A percentile compares a stretch with the other conserved stretches of the same genome.
phyloP scores from a whole-genome alignment of 345 rosid genomes.

The Citrus unshiu region DNA sequence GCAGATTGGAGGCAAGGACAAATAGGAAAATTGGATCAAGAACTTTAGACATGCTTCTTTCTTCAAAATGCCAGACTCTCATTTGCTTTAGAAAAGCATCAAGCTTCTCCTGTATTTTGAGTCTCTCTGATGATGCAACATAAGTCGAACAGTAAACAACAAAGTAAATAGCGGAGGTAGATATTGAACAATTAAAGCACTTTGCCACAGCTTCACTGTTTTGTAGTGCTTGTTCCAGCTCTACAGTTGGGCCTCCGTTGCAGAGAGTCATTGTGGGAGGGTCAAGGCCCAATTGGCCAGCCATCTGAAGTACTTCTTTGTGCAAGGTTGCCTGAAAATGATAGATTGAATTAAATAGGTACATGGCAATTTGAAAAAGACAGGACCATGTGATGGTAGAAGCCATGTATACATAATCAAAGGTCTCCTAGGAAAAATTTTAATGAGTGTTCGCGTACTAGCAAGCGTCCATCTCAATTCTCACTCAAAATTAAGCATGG shows the following conservation, averaged over 20 bases:
- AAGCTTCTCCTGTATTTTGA: conserved; percentile 57
- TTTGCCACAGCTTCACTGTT: conserved; percentile 95
- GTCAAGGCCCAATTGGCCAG: conserved; percentile 94
- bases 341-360: neutral
- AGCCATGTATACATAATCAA: neutral
- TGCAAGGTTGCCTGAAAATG: conserved; percentile 80
- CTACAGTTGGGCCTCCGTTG: conserved; percentile 57
- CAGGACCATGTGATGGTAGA: neutral
- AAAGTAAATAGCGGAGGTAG: conserved; percentile 60
- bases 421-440: neutral
- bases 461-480: neutral
- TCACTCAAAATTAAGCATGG: neutral
- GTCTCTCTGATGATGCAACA: conserved; percentile 53
- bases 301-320: conserved; percentile 80
- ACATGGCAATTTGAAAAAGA: neutral
- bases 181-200: conserved; percentile 64
- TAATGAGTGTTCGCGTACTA: neutral
- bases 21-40: conserved; percentile 61
- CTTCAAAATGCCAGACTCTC: conserved; percentile 34
- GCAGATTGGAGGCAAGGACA: conserved; percentile 81
- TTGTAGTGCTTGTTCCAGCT: conserved; percentile 72
- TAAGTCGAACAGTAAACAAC: conserved; percentile 65
- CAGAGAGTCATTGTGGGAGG: conserved; percentile 80
- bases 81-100: conserved; percentile 39
- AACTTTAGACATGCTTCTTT: conserved; percentile 21